Conservation (phyloP, 805 yeast species). For the Candida schatavii region DNA sequence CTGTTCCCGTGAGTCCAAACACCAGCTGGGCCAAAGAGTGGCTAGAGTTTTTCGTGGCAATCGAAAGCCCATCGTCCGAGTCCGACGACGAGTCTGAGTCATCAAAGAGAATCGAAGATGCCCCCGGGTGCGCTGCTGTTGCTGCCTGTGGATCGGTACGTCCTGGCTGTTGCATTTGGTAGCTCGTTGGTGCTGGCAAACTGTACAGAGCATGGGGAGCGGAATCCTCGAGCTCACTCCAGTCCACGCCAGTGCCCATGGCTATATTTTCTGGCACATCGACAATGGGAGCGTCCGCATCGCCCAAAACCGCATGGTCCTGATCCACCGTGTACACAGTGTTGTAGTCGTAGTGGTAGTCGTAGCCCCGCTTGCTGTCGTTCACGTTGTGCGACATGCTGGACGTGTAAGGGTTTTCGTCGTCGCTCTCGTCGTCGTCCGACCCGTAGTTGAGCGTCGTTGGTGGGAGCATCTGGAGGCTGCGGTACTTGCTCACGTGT, state of each 20-base stretch:
- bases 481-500: slow-evolving; percentile 37
- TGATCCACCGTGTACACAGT: slow-evolving; percentile 63
- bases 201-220: too few relatives aligned
- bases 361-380: slow-evolving; percentile 64
- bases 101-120: too few relatives aligned
- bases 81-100: slow-evolving; percentile 21
- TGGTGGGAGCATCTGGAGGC: slow-evolving; percentile 80
- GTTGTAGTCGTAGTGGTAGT: slow-evolving; percentile 77
- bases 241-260: slow-evolving; percentile 38
- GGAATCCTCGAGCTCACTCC: too few relatives aligned
- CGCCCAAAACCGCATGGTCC: slow-evolving; percentile 37
- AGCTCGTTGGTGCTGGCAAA: too few relatives aligned
- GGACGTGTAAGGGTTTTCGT: slow-evolving; percentile 48
- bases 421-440: slow-evolving; percentile 59
- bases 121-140: slow-evolving; percentile 7
- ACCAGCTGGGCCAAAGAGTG: slow-evolving; percentile 44
- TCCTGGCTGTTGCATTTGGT: too few relatives aligned
- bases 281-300: slow-evolving; percentile 29
- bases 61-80: slow-evolving; percentile 32
- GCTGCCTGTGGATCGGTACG: slow-evolving; percentile 2
- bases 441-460: slow-evolving; percentile 80
- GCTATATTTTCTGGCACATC: slow-evolving; percentile 47
- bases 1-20: slow-evolving; percentile 20
- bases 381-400: slow-evolving; percentile 70
- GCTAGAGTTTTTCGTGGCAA: slow-evolving; percentile 37